Conservation (phyloP, 2,329 filamentous ascomycete species). For the Hortaea werneckii region DNA sequence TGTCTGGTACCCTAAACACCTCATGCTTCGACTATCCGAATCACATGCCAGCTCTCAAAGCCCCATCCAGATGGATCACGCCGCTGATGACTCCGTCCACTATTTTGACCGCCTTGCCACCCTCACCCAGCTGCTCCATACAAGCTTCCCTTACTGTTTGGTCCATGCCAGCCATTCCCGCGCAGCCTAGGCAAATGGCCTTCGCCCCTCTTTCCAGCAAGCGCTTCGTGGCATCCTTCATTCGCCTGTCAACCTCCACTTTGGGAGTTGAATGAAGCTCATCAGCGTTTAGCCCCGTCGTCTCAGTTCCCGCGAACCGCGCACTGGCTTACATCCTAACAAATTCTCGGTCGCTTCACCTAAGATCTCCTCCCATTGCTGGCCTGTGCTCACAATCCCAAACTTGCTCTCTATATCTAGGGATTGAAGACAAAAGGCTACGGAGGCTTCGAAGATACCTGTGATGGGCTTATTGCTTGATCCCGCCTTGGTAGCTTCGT, state of each 20-base stretch:
- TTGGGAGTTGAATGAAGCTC: slow-evolving; percentile 64
- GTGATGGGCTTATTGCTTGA: slow-evolving; percentile 46
- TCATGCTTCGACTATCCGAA: too few relatives aligned
- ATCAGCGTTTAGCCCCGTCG: slow-evolving; percentile 68
- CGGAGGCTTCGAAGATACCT: slow-evolving; percentile 81
- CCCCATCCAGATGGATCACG: slow-evolving; percentile 50
- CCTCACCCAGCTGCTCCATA: slow-evolving; percentile 50
- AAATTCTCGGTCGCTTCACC: slow-evolving; percentile 53
- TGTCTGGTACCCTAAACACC: too few relatives aligned
- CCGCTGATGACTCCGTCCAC: slow-evolving; percentile 72
- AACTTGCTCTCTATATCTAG: slow-evolving; percentile 48
- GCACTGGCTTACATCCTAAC: slow-evolving; percentile 40
- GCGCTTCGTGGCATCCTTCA: slow-evolving; percentile 59
- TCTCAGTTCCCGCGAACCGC: slow-evolving; percentile 66
- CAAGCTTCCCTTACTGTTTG: slow-evolving; percentile 62
- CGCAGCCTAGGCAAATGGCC: slow-evolving; percentile 76
- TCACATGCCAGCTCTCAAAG: slow-evolving; percentile 24
- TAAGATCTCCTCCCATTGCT: slow-evolving; percentile 70
- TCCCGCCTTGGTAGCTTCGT: slow-evolving; percentile 7
- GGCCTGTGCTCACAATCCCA: slow-evolving; percentile 82
- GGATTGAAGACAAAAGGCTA: slow-evolving; percentile 52
- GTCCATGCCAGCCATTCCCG: slow-evolving; percentile 82
- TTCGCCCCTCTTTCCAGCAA: slow-evolving; percentile 40
- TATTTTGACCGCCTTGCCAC: slow-evolving; percentile 53
- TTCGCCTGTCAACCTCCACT: slow-evolving; percentile 52